Evolutionary conservation across 192 early-diverging fungal species (phyloP).

Genomic region (Rhizophagus sp.): DNA sequence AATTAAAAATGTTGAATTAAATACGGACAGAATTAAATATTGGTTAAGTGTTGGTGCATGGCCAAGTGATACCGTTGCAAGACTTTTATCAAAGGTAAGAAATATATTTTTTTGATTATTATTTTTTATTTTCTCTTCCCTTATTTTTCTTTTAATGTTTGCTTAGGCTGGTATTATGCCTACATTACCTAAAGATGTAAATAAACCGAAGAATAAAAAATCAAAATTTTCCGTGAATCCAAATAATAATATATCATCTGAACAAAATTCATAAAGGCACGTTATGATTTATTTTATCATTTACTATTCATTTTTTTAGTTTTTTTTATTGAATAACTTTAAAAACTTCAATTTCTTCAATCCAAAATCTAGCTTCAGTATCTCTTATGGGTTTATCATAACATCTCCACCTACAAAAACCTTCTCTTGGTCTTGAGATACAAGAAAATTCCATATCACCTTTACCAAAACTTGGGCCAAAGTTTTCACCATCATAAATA

Average conservation of each 20-base stretch:
- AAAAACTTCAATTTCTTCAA: constrained; percentile 27
- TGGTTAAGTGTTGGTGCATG: constrained; percentile 98
- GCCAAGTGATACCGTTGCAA: constrained; percentile 87
- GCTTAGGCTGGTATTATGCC: neutral
- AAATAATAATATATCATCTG: neutral
- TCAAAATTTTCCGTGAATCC: neutral
- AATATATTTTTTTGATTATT: neutral
- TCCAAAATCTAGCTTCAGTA: neutral
- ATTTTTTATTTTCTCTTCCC: neutral
- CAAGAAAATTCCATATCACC: constrained; percentile 22
- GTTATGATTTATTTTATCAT: neutral
- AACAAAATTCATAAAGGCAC: neutral
- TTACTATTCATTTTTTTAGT: too few relatives aligned
- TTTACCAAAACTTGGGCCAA: constrained; percentile 3
- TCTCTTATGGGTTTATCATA: constrained; percentile 9
- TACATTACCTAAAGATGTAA: neutral
- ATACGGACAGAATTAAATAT: constrained; percentile 90
- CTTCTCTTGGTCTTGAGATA: neutral
- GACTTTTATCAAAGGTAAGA: constrained; percentile 79
- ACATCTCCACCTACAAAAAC: constrained; percentile 5
- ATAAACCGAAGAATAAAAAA: neutral
- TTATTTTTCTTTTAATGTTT: neutral
- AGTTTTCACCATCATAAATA: neutral
- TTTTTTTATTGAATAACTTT: constrained; percentile 15
- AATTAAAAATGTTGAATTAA: constrained; percentile 82